Evolutionary conservation across 2,329 filamentous ascomycete species (phyloP), one percentile per base, ranked within the genome.

Genomic region (Xylaria sp.): DNA sequence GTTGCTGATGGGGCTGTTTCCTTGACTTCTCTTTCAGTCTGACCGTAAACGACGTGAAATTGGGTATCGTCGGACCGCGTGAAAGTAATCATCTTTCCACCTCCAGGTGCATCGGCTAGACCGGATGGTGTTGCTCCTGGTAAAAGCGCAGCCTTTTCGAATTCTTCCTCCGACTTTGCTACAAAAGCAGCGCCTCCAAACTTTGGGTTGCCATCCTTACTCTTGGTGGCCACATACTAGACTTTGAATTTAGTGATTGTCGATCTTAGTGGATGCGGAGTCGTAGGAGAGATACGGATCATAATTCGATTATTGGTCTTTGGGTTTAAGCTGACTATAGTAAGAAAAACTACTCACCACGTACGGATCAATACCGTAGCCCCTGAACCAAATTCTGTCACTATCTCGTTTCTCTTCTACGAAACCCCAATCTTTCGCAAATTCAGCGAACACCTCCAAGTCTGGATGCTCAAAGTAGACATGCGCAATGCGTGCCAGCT

Each of bases 321-420:
- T n/a, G n/a, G n/a, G n/a, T n/a, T n/a, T n/a, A n/a, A n/a, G n/a
- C n/a, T n/a, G n/a, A n/a, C n/a, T n/a, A n/a, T n/a, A n/a, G n/a
- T n/a, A 45, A 25, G 12, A 25, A 25, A 21, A 45, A 15, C 2
- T 14, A 51, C 49, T 23, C 11, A 51, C 49, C 1, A 82, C 72
- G 63, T 80, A 85, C 31, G 79, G 79, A 61, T 85, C 82, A 1
- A 70, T 72, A 14, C 83, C 82, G 63, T 84, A 84, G 1, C 83
- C 83, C 28, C 80, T 78, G 66, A 78, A 83, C 74, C 79, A 85
- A 43, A 81, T 77, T 21, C 67, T 74, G 46, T 77, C 72, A 1
- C 68, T 66, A 1, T 45, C 65, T 21, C 55, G 57, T 4, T 64
- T 52, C n/a, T 51, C 65, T 37, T 70, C 67, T 2, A 68, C 52